Evolutionary conservation across 2,329 filamentous ascomycete genomes (phyloP).

Genomic region (Cyphellophora europaea): DNA sequence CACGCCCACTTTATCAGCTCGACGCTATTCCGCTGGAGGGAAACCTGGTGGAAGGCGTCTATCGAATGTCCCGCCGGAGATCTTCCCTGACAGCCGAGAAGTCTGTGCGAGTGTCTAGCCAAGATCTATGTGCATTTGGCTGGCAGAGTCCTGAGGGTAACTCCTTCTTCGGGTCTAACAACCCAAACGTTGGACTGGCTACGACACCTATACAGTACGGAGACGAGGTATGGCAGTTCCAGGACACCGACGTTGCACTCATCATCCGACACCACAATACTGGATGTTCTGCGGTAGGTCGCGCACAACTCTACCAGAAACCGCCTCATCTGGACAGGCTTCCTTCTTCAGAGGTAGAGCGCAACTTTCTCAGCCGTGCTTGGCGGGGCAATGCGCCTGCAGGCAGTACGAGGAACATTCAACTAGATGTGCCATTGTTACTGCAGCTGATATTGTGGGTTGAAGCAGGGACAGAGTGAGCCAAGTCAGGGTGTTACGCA

Average conservation of each 20-base stretch:
- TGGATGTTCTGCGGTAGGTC: neutral
- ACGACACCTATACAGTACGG: neutral
- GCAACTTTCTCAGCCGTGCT: neutral
- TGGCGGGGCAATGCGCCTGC: neutral
- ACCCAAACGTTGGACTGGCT: neutral
- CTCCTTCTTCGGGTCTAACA: neutral
- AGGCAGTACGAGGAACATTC: neutral
- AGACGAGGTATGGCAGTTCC: neutral
- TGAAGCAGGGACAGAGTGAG: slow-evolving; percentile 2
- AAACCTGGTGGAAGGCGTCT: neutral
- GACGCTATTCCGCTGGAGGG: neutral
- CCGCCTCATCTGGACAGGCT: neutral
- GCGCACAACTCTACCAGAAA: neutral
- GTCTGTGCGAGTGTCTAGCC: neutral
- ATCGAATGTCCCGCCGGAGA: neutral
- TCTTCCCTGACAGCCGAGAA: neutral
- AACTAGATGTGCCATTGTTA: neutral
- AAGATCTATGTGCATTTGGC: slow-evolving; percentile 1
- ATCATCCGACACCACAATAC: neutral
- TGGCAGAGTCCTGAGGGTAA: neutral
- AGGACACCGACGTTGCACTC: slow-evolving; percentile 1
- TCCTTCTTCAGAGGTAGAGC: neutral
- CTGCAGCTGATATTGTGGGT: neutral
- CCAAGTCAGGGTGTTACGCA: slow-evolving; percentile 1
- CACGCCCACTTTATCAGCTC: neutral